Percentiles rank a stretch among this genome's conserved stretches.
Evolutionary conservation across 257 asterid genomes (phyloP).

Genomic region (Petunia axillaris): DNA sequence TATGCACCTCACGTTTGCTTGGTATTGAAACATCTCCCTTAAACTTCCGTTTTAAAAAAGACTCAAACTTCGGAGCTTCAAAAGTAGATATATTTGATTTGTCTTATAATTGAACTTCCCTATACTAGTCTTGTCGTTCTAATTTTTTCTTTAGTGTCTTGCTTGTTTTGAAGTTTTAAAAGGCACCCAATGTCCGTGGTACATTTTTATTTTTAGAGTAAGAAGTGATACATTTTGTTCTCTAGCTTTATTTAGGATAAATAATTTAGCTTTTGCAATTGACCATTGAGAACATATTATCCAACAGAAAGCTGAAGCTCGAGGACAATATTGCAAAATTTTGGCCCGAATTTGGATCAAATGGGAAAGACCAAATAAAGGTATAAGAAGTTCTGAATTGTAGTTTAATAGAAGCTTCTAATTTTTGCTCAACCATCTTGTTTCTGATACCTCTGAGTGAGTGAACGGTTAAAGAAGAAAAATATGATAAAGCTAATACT

Average conservation of each 20-base stretch:
- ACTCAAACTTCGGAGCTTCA: background rate
- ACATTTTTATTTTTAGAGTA: too few species aligned
- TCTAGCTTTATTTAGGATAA: constrained; percentile 3
- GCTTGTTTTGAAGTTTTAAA: constrained; percentile 5
- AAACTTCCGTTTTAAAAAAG: constrained; percentile 1
- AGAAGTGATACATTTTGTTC: background rate
- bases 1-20: background rate
- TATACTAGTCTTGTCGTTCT: background rate
- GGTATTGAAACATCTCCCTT: background rate
- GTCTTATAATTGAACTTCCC: background rate
- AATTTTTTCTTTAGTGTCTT: background rate
- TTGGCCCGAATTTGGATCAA: constrained; percentile 88
- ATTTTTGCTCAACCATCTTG: background rate
- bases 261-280: constrained; percentile 2
- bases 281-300: constrained; percentile 28
- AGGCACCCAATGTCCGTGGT: background rate
- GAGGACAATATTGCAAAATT: constrained; percentile 69
- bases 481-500: background rate
- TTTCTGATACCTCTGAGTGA: constrained; percentile 11
- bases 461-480: background rate
- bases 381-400: constrained; percentile 42
- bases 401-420: background rate
- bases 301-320: constrained; percentile 76
- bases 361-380: constrained; percentile 83
- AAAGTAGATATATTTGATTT: constrained; percentile 7